phyloP scores from a whole-genome alignment of 805 yeast genomes.

The Kodamaea neixiangensis region DNA sequence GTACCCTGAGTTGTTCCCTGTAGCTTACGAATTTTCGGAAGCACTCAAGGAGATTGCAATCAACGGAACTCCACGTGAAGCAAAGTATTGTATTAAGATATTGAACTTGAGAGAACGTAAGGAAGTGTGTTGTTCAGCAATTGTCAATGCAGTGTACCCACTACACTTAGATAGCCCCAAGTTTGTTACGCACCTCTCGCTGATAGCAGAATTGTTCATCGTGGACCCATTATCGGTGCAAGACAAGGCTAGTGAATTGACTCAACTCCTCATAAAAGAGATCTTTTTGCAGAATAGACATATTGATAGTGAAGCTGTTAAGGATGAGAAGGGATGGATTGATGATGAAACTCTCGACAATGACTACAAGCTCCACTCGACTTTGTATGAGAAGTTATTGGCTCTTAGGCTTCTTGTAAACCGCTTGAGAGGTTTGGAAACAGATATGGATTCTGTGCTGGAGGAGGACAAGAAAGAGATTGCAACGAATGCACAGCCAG shows the following conservation, averaged over 20 bases:
- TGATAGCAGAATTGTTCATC: constrained; percentile 59
- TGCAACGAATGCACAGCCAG: constrained; percentile 55
- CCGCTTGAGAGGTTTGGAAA: constrained; percentile 42
- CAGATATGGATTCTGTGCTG: constrained; percentile 1
- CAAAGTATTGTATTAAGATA: constrained; percentile 64
- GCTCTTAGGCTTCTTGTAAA: constrained; percentile 61
- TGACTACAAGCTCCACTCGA: constrained; percentile 27
- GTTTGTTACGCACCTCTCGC: constrained; percentile 58
- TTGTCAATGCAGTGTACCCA: constrained; percentile 52
- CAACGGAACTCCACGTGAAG: constrained; percentile 58
- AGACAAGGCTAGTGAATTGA: constrained; percentile 56
- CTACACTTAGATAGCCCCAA: constrained; percentile 37
- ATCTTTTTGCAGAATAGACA: constrained; percentile 55
- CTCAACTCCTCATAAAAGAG: constrained; percentile 59
- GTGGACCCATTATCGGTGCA: constrained; percentile 51
- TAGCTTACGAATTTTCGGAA: constrained; percentile 45
- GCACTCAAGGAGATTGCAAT: constrained; percentile 48
- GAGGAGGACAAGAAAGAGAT: constrained; percentile 38
- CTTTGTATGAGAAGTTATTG: constrained; percentile 49
- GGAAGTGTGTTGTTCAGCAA: constrained; percentile 38
- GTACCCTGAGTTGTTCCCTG: constrained; percentile 49
- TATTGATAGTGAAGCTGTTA: constrained; percentile 13
- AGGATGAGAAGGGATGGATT: constrained; percentile 45
- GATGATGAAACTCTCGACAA: constrained; percentile 43
- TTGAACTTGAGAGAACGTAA: constrained; percentile 49